phyloP scores from a whole-genome alignment of 805 yeast genomes.

The Myxozyma vanderwaltii region DNA sequence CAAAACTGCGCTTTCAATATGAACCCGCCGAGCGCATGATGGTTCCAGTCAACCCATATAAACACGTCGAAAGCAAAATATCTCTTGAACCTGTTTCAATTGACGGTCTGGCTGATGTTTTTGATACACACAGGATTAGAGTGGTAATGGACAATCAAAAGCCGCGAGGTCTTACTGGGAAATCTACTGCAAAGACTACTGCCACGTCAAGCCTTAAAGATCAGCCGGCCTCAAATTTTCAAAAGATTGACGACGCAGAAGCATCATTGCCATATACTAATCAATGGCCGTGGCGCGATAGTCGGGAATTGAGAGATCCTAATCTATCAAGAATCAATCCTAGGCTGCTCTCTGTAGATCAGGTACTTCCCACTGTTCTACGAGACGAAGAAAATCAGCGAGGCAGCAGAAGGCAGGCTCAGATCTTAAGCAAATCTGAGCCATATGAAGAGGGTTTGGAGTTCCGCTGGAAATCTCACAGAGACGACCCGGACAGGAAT shows the following conservation, averaged over 20 bases:
- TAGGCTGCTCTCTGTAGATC: no score
- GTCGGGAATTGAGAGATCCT: conserved; percentile 17
- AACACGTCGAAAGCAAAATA: not conserved
- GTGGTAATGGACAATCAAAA: conserved; percentile 19
- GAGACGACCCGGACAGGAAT: no score
- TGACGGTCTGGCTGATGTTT: not conserved
- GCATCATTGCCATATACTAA: not conserved
- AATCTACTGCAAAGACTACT: not conserved
- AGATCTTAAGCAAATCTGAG: no score
- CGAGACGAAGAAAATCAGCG: no score
- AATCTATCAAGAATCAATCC: not conserved
- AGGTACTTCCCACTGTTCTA: no score
- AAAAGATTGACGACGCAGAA: not conserved
- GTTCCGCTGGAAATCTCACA: no score
- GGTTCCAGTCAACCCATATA: conserved; percentile 11
- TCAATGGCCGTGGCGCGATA: conserved; percentile 15
- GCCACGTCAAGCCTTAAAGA: not conserved
- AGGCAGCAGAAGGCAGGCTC: no score
- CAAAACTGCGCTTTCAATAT: conserved; percentile 21
- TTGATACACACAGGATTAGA: conserved; percentile 11
- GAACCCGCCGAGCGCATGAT: conserved; percentile 11
- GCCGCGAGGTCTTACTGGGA: not conserved
- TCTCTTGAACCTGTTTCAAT: not conserved
- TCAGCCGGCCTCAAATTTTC: not conserved
- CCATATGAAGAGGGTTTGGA: no score